Evolutionary conservation across 75 land plant genomes (phyloP), one percentile per base, ranked within the genome.

Genomic region (Larix kaempferi): DNA sequence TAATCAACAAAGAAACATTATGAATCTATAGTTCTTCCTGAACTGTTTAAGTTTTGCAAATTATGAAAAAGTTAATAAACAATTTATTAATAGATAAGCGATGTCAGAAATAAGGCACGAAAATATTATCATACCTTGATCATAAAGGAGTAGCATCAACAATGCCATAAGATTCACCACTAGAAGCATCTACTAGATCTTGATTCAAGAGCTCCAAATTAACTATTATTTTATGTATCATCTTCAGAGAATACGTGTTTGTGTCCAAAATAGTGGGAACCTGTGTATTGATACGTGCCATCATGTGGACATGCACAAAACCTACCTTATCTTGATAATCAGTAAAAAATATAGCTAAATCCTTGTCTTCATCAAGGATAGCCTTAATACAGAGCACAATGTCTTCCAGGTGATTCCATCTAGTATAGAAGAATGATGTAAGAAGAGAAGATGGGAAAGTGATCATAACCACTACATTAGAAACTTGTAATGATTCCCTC

Each of bases 381-480:
- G 98, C 93, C 78, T 84, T 84, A 37, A 97, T 91, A 72, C 95
- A 94, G 29, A 97, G 82, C 65, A 97, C 69, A 56, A 96, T 89
- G 75, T 97, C 99, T 12, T 98, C 93, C 85, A 97, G 74, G 78
- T 97, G 99, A 84, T 97, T 98, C 98, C 93, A 92, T 80, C 99
- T 84, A 71, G 84, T 87, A 25, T 79, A 88, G 80, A 84, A 86
- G 1, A 90, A 86, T 33, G 85, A 76, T 56, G 86, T 82, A 78
- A 97, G 88, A 76, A 97, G 84, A 5, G 95, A 84, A 76, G 89
- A 78, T 62, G 98, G 99, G 76, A 92, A 92, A 17, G 93, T 91
- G 63, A 97, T 73, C 59, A 97, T 71, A 57, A 89, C 98, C 61
- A 97, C 93, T 79, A 92, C 88, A 84, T 91, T 96, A 10, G 89